Percentiles rank a stretch among this genome's conserved stretches.
Evolutionary conservation across 208 protist species (phyloP).

Genomic region (Leishmania turanica): DNA sequence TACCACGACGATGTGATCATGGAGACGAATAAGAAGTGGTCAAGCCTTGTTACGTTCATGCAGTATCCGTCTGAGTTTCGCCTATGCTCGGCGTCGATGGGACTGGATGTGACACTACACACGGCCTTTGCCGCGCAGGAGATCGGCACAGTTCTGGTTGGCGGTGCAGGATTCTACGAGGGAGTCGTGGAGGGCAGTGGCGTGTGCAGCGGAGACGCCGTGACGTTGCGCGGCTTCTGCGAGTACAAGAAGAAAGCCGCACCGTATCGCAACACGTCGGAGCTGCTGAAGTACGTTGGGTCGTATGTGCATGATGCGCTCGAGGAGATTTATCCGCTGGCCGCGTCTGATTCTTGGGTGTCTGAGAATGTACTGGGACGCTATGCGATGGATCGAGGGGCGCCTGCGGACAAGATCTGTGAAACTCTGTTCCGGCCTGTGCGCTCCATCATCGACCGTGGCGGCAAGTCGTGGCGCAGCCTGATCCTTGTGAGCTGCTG

Average conservation of each 20-base stretch:
- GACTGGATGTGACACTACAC: conserved; percentile 31
- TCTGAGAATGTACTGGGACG: conserved; percentile 54
- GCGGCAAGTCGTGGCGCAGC: conserved; percentile 70
- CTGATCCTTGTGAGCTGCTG: conserved; percentile 57
- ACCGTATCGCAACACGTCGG: conserved; percentile 23
- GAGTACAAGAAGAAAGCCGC: conserved; percentile 36
- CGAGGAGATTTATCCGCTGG: conserved; percentile 41
- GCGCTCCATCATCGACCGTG: conserved; percentile 59
- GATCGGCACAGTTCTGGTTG: conserved; percentile 45
- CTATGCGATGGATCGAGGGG: conserved; percentile 11
- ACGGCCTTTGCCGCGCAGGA: conserved; percentile 51
- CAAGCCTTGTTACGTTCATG: conserved; percentile 55
- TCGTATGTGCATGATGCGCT: conserved; percentile 35
- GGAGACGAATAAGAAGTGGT: conserved; percentile 39
- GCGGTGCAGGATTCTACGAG: conserved; percentile 54
- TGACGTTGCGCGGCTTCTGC: conserved; percentile 45
- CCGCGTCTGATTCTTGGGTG: conserved; percentile 42
- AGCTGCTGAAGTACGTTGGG: conserved; percentile 49
- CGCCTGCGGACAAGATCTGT: conserved; percentile 38
- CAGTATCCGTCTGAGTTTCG: conserved; percentile 40
- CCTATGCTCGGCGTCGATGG: conserved; percentile 32
- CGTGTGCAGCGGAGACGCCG: conserved; percentile 8
- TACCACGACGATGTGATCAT: conserved; percentile 34
- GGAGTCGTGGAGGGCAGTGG: conserved; percentile 44
- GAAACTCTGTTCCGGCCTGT: conserved; percentile 56